These are phyloP conservation scores for Volvox reticuliferus DNA, from an alignment of 139 green algal species.

Conservation along the genomic window DNA sequence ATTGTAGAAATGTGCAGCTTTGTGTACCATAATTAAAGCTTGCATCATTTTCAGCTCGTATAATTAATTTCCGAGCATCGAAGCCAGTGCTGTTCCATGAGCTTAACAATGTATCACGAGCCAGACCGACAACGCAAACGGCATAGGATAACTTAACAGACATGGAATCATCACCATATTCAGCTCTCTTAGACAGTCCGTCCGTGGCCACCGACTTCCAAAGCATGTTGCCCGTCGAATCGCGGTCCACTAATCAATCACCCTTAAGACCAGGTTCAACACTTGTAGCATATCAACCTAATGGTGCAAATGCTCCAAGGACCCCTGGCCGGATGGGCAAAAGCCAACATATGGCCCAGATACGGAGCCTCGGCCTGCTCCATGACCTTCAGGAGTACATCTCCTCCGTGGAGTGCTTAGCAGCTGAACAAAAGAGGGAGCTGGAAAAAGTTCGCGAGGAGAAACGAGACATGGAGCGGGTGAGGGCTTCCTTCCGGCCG, in stretches of 20 bases:
- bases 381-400: conserved; percentile 67
- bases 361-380: conserved; percentile 53
- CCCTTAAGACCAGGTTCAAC: conserved; percentile 13
- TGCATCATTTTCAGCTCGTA: background rate
- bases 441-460: conserved; percentile 48
- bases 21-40: background rate
- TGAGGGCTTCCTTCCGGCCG: conserved; percentile 3
- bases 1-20: no score
- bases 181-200: background rate
- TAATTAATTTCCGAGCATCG: background rate
- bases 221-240: conserved; percentile 27
- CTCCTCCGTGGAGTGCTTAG: conserved; percentile 33
- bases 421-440: conserved; percentile 49
- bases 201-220: background rate
- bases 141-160: background rate
- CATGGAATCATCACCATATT: background rate
- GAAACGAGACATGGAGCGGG: conserved; percentile 50
- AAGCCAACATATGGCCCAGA: conserved; percentile 41
- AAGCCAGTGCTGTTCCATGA: background rate
- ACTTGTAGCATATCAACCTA: conserved; percentile 12
- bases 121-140: background rate
- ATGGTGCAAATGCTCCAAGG: background rate
- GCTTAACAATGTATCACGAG: background rate
- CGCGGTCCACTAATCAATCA: background rate
- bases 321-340: conserved; percentile 5